Base-by-base conservation (phyloP, 1,139 yeast species). In the Cylindricascospora bacillispora region DNA sequence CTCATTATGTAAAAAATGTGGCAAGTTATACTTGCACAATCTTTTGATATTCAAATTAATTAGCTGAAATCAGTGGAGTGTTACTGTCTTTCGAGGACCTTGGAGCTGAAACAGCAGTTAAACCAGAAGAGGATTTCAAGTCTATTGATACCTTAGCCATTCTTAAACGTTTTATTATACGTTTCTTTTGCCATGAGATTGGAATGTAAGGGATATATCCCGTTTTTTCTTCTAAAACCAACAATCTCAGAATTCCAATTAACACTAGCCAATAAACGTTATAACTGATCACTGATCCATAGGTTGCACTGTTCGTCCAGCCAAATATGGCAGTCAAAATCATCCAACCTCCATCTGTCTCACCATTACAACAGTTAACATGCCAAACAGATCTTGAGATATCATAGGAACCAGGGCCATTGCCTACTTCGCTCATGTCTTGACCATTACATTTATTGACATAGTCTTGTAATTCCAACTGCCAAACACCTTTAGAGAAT, bases 251-350 rank as follows among this genome's bases (percentile, higher is more conserved):
- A 52, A 73, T 57, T 0, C 53, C 34, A 26, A 77, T 71, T 10
- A 83, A 70, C 21, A 65, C 54, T 4, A 70, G 27, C 98, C 98
- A 86, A 57, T 81, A 86, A 4, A 62, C 39, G 40, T 73, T 67
- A 56, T 86, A 86, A 30, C 85, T 70, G 13, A 67, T 54, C n/a
- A 86, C 85, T 24, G 94, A 81, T 13, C 95, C 95, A 50, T 80
- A 82, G 2, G 95, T 85, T 12, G 95, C 97, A 22, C 92, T 73
- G 56, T 86, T 86, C 22, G 89, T 81, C 98, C 98, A 86, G 1
- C 97, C 98, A 34, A 89, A 66, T 10, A 86, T 61, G 4, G 97
- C 95, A 44, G 89, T 85, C 53, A 85, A 68, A 22, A 86, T 66
- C 77, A 82, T 83, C 95, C 95, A 86, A 39, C 93, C 89, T 22